A percentile compares a stretch with the other conserved stretches of the same genome.
phyloP scores from a whole-genome alignment of 2,329 filamentous ascomycete genomes.

The Amauroascus niger region DNA sequence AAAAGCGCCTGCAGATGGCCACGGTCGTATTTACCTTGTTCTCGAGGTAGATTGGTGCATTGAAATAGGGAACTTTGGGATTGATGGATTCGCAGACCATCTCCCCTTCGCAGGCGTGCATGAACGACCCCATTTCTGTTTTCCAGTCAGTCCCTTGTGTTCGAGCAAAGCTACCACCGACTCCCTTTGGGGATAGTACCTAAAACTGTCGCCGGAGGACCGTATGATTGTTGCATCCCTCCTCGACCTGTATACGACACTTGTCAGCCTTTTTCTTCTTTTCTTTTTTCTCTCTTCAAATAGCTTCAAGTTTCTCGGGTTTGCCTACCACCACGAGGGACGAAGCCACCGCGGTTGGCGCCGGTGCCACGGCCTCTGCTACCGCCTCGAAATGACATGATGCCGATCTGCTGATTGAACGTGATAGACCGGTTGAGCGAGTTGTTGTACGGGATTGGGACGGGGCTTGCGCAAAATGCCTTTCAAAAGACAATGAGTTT shows the following conservation, averaged over 20 bases:
- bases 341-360: conserved; percentile 43
- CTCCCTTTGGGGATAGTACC: conserved; percentile 37
- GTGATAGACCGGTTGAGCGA: background rate
- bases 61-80: conserved; percentile 96
- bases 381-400: conserved; percentile 57
- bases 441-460: background rate
- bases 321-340: conserved; percentile 36
- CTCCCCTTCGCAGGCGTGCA: conserved; percentile 93
- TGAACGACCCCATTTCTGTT: conserved; percentile 81
- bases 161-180: background rate
- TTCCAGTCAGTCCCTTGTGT: conserved; percentile 23
- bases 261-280: conserved; percentile 7
- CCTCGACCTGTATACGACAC: conserved; percentile 42
- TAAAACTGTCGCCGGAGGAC: conserved; percentile 53
- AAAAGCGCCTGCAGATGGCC: background rate
- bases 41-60: conserved; percentile 96
- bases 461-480: too few relatives aligned
- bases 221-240: conserved; percentile 53
- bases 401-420: conserved; percentile 19
- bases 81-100: conserved; percentile 96
- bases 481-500: conserved; percentile 3
- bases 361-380: conserved; percentile 43
- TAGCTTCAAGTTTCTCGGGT: conserved; percentile 17
- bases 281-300: background rate
- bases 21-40: conserved; percentile 63